Evolutionary conservation across 2,329 filamentous ascomycete species (phyloP).

Genomic region (Ceratocystis smalleyi): DNA sequence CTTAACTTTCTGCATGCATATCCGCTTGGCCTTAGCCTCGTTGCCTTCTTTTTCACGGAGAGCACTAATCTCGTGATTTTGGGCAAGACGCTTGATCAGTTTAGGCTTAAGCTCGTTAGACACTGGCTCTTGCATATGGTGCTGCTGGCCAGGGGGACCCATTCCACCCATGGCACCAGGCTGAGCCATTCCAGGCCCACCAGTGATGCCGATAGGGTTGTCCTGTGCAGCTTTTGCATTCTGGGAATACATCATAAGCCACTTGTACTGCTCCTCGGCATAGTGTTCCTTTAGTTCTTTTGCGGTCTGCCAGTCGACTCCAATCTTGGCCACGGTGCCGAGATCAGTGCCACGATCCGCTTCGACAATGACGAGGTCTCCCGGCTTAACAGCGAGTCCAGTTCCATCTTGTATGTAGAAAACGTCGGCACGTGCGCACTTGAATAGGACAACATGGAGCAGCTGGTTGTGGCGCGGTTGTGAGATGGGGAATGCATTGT

Average conservation of each 20-base stretch:
- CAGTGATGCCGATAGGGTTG: slow-evolving; percentile 38
- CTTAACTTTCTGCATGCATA: slow-evolving; percentile 90
- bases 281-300: slow-evolving; percentile 83
- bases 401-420: slow-evolving; percentile 96
- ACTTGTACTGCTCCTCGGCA: slow-evolving; percentile 90
- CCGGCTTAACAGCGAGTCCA: slow-evolving; percentile 73
- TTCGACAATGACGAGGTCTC: slow-evolving; percentile 92
- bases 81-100: slow-evolving; percentile 88
- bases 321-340: slow-evolving; percentile 77
- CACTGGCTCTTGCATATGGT: slow-evolving; percentile 56
- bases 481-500: slow-evolving; percentile 43
- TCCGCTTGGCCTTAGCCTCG: slow-evolving; percentile 90
- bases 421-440: slow-evolving; percentile 85
- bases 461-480: slow-evolving; percentile 52
- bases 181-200: slow-evolving; percentile 2
- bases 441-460: slow-evolving; percentile 87
- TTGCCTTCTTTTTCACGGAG: slow-evolving; percentile 92
- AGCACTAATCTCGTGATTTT: slow-evolving; percentile 75
- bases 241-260: slow-evolving; percentile 97
- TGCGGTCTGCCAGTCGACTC: slow-evolving; percentile 74
- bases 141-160: slow-evolving; percentile 57
- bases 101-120: slow-evolving; percentile 78
- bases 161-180: slow-evolving; percentile 57
- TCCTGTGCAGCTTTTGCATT: slow-evolving; percentile 50
- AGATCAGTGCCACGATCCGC: slow-evolving; percentile 92